Evolutionary conservation across 768 basidiomycete species (phyloP), one percentile per base, ranked within the genome.

Genomic region (Leucocoprinus sp.): DNA sequence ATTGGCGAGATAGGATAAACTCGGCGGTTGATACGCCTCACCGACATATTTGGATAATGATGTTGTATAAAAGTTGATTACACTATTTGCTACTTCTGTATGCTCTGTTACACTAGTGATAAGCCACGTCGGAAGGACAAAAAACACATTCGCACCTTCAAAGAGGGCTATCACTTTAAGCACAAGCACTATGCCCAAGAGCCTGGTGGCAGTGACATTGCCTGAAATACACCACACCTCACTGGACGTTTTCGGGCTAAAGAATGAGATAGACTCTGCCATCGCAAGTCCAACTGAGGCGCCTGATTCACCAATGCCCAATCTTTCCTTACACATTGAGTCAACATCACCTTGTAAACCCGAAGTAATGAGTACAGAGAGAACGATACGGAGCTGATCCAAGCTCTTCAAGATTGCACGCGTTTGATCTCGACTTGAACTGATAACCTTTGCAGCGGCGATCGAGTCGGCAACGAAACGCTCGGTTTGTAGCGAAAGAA

Each of bases 31-130:
- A 55, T 81, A 93, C 2, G 60, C 57, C 0, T 66, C 54, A 1
- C 88, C 88, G 9, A 89, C 72, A 6, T 65, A 65, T 14, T 74
- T 66, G 1, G 75, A 70, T 22, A 97, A 66, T 2, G 86, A 82
- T 0, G 82, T 75, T 0, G 83, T 73, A 60, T 92, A 96, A 59
- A 88, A 95, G 0, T 83, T 73, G 50, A 86, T 82, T 17, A 89
- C 77, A 1, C 83, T 80, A 50, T 76, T 82, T 12, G 83, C 82
- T 22, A 70, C 71, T 42, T 82, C 79, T 42, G 81, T 73, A 4
- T 80, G 67, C 29, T 87, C 91, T 91, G 31, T 51, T 0, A 19
- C 48, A 29, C 51, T 17, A 53, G 24, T 8, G 39, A 37, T 21
- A 31, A 42, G n/a, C 22, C 9, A 19, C 21, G 18, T n/a, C 11